These are phyloP conservation scores for Xerocomus nothofagi DNA, from an alignment of 1,284 basidiomycete genomes.

Conservation along the genomic window DNA sequence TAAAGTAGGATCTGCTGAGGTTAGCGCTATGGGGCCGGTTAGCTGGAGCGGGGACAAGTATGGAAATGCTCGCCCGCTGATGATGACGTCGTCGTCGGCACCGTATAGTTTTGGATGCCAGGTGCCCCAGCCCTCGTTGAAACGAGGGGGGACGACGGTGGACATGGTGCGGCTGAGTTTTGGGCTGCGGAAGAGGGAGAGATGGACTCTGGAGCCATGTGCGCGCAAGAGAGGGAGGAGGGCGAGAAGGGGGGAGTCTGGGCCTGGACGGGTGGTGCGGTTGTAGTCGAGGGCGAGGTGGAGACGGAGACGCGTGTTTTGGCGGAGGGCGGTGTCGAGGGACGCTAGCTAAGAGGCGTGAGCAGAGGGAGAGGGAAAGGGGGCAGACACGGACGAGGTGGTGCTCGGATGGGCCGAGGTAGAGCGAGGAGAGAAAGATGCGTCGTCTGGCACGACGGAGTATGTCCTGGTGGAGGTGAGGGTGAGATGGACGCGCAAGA, in stretches of 20 bases:
- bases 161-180: conserved; percentile 76
- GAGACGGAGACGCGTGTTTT: conserved; percentile 65
- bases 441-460: conserved; percentile 70
- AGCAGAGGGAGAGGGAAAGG: neutral
- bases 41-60: neutral
- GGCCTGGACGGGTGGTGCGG: conserved; percentile 85
- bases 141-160: conserved; percentile 82
- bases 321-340: conserved; percentile 57
- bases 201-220: conserved; percentile 75
- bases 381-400: conserved; percentile 54
- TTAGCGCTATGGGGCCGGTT: conserved; percentile 71
- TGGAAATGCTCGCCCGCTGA: conserved; percentile 76
- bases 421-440: conserved; percentile 86
- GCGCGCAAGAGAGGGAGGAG: conserved; percentile 71
- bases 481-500: neutral
- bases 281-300: conserved; percentile 86
- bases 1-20: conserved; percentile 91
- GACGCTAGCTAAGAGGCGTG: conserved; percentile 57
- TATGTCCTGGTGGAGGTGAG: conserved; percentile 54
- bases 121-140: conserved; percentile 98
- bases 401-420: conserved; percentile 71
- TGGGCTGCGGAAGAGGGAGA: conserved; percentile 85
- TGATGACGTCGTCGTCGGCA: conserved; percentile 87
- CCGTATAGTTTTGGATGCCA: conserved; percentile 99
- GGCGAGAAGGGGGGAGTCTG: conserved; percentile 71